Evolutionary conservation across 768 basidiomycete genomes (phyloP).

Genomic region (Tubosaeta brunneosetosa): DNA sequence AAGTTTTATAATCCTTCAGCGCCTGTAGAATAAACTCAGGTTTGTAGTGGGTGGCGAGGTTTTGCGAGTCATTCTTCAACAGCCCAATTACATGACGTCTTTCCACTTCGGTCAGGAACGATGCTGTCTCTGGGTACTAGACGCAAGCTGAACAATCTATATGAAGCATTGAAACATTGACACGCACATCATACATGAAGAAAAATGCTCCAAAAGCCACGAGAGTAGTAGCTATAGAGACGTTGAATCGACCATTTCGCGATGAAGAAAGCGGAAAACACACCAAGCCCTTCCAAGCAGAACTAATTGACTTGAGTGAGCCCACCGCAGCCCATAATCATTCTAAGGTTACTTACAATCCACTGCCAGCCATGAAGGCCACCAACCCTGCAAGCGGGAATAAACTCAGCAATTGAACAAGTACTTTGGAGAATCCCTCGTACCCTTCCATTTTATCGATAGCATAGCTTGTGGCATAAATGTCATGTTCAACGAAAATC

Average conservation of each 20-base stretch:
- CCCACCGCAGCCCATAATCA: not conserved
- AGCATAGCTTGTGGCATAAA: constrained; percentile 27
- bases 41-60: constrained; percentile 43
- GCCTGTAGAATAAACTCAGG: constrained; percentile 47
- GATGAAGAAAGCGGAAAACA: not conserved
- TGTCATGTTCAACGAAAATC: not conserved
- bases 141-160: not conserved
- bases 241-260: not conserved
- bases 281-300: constrained; percentile 29
- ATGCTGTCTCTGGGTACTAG: constrained; percentile 56
- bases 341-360: constrained; percentile 27
- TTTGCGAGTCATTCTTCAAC: constrained; percentile 42
- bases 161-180: not conserved
- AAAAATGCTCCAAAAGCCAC: constrained; percentile 35
- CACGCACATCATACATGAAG: constrained; percentile 49
- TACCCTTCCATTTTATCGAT: constrained; percentile 33
- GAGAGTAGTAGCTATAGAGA: constrained; percentile 17
- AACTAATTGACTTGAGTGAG: constrained; percentile 22
- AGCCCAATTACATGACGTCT: constrained; percentile 34
- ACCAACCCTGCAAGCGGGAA: constrained; percentile 13
- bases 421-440: constrained; percentile 17
- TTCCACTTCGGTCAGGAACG: constrained; percentile 47
- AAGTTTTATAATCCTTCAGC: constrained; percentile 42
- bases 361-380: constrained; percentile 36
- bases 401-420: not conserved